Evolutionary conservation across 495 filamentous ascomycete genomes (phyloP), one percentile per base, ranked within the genome.

Genomic region (Lasiosphaeris hirsuta): DNA sequence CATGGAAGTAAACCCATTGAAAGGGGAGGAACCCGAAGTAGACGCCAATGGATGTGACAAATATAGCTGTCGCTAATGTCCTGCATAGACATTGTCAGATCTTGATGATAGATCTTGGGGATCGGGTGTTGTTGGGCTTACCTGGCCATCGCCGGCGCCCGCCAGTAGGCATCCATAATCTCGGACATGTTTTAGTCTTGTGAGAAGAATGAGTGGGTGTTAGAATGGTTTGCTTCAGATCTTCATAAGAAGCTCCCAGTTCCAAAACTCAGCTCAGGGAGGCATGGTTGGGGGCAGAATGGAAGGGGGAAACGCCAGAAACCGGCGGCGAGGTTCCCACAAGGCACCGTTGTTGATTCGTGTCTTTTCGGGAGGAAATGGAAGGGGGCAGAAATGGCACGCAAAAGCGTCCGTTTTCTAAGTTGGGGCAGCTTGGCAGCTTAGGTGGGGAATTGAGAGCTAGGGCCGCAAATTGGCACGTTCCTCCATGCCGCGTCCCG

Each of bases 121-220:
- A 44, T 11, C 46, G 30, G 40, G 6, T 23, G 42, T 34, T 19
- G 54, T 19, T 15, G 35, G 52, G 64, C 70, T 62, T 80, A 90
- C 87, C 87, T 82, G 42, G 86, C 73, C 54, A 92, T 79, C 46
- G 86, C 86, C 70, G 88, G 88, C 58, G 84, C 78, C 51, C 76
- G 72, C 87, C 86, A 88, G 66, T 87, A 90, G 52, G 76, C 76
- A 69, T 90, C 86, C 81, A 87, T 76, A 30, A 71, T 58, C 14
- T 72, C 68, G 30, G 66, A 57, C 65, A 64, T 65, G n/a, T 35
- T 35, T 65, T 42, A 43, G 37, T 19, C 35, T 13, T 39, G 38
- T 51, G 33, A 50, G 51, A 42, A 9, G 46, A 51, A 54, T 51
- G 40, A 44, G 50, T 42, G 18, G 44, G 57, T 50, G 48, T 30